Evolutionary conservation across 352 stramenopile species (phyloP).

Genomic region (Globisporangium nodosum): DNA sequence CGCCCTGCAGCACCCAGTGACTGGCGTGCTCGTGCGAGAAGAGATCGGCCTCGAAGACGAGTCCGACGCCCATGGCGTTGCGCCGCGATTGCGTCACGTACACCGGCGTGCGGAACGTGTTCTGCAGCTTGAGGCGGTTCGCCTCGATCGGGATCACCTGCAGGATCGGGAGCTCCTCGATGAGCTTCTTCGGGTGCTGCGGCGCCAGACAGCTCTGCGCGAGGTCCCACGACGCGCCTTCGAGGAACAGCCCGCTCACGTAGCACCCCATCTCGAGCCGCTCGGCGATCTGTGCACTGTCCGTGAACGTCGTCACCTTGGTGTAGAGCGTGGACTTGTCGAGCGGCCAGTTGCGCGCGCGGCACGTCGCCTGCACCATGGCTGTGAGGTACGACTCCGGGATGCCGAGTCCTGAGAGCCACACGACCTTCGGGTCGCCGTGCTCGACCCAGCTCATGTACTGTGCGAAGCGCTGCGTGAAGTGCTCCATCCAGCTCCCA

Average conservation of each 20-base stretch:
- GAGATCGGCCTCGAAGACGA: slow-evolving; percentile 94
- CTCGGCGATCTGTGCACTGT: slow-evolving; percentile 53
- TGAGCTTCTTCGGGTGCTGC: slow-evolving; percentile 93
- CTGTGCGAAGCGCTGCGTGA: slow-evolving; percentile 81
- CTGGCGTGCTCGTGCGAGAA: slow-evolving; percentile 88
- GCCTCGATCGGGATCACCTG: slow-evolving; percentile 95
- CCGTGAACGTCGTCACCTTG: slow-evolving; percentile 83
- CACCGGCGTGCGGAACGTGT: slow-evolving; percentile 93
- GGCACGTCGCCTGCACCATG: slow-evolving; percentile 93
- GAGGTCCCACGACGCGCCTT: slow-evolving; percentile 92
- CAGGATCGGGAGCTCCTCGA: slow-evolving; percentile 92
- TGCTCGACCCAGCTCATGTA: slow-evolving; percentile 90
- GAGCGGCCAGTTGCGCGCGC: slow-evolving; percentile 91
- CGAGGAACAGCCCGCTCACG: slow-evolving; percentile 89
- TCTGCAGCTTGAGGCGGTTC: slow-evolving; percentile 92
- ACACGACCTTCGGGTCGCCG: slow-evolving; percentile 90
- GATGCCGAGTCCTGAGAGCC: slow-evolving; percentile 93
- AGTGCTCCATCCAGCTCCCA: slow-evolving; percentile 95
- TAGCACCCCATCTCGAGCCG: slow-evolving; percentile 88
- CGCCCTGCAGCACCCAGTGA: slow-evolving; percentile 94
- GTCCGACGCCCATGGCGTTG: slow-evolving; percentile 94
- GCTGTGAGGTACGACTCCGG: slow-evolving; percentile 95
- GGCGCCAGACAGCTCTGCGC: slow-evolving; percentile 60
- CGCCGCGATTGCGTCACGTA: slow-evolving; percentile 93
- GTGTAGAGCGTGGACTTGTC: slow-evolving; percentile 95